Evolutionary conservation across 108 stramenopile genomes (phyloP), one percentile per base, ranked within the genome.

Genomic region (Parmales sp.): DNA sequence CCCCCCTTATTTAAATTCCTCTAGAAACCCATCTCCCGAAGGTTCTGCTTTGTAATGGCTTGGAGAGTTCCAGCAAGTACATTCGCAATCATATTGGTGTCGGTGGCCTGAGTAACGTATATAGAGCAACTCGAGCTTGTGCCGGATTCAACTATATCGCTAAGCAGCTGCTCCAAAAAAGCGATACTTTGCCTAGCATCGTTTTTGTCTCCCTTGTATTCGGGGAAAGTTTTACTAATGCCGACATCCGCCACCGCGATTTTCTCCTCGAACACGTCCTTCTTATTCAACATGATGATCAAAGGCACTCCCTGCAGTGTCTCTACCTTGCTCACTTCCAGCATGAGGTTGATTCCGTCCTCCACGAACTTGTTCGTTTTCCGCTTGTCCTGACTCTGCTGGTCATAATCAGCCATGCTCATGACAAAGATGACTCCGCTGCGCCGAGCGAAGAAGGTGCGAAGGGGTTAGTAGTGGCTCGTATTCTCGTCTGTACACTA

Each of bases 341-440:
- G 54, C 54, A 60, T 60, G 13, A 60, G 28, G 16, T 60, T 60
- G 31, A 60, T 20, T 11, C 54, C 54, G 26, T 60, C 54, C 16
- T 60, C 54, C 5, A 60, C 54, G 31, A 60, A 34, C 26, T 60
- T 60, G 31, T 60, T 60, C 11, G 54, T 34, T 20, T 28, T 34
- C 28, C 54, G 29, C 6, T 60, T 60, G 20, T 60, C 54, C 36
- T 60, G 54, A 4, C 29, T 34, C 8, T 11, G 13, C 16, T 60
- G 54, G 54, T 60, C 54, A 16, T 19, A 60, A 34, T 60, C 54
- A 1, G 54, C 31, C 18, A 60, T 18, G 28, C n/a, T 19, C n/a
- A 60, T 13, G 4, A 60, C 54, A 20, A 60, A 60, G 20, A 60
- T 34, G 2, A 60, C 13, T 34, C 54, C 54, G 16, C 36, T 34